Evolutionary conservation across 352 stramenopile species (phyloP), one percentile per base, ranked within the genome.

Genomic region (Phytophthora cactorum): DNA sequence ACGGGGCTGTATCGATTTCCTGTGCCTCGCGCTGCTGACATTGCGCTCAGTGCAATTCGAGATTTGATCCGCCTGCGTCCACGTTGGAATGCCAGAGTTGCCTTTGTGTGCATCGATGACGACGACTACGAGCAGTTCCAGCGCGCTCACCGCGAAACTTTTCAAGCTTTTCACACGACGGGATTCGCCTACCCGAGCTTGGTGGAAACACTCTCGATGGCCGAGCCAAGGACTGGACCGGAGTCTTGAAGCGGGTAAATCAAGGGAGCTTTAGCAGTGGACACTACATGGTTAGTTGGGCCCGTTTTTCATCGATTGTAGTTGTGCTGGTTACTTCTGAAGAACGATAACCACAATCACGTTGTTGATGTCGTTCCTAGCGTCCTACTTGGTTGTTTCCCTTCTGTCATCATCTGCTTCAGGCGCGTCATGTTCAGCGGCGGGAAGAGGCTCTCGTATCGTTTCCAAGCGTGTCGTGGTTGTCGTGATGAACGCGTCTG

Each of bases 31-130:
- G 81, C 83, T 0, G 74, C 79, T 25, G 50, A 63, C 27, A 74
- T 84, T 28, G 76, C 83, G 22, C 34, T 90, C 29, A 62, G 58
- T 4, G 76, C 68, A 4, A 60, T 90, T 22, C 75, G 72, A 2
- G 83, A 90, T 43, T 28, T 76, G 38, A 73, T 89, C n/a, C 70
- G 72, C 10, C 60, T 70, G 1, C 56, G 61, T 38, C 61, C 57
- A 8, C 22, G 59, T 7, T 92, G 82, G 68, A 56, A 46, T 3
- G 62, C 77, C 50, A 84, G 68, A 12, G 58, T 92, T 12, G 70
- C 55, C 14, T 87, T 90, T 47, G 80, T 89, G 6, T 90, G 80
- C 55, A 58, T 88, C 25, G 81, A 90, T 29, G 66, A 64, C n/a
- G 38, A 56, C 0, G 70, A 78, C 0, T 74, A 72, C 10, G n/a